Conservation (phyloP, 129 eudicot species). For the Glebionis coronaria region DNA sequence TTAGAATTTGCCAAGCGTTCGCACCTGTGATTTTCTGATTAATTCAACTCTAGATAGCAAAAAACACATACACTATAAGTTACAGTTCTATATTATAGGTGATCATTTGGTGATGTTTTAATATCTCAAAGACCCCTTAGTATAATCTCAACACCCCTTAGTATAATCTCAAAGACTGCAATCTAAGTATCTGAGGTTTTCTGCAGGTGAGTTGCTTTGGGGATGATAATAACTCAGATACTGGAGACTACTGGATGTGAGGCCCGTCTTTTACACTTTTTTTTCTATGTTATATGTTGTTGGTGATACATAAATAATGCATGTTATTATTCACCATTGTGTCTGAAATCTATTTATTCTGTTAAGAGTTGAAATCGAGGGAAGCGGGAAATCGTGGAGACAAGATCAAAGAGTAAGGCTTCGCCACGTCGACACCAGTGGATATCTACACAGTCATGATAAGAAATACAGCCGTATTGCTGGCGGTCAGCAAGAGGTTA, state of each 20-base stretch:
- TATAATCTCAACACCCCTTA: not conserved
- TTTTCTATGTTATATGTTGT: not conserved
- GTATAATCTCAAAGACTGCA: not conserved
- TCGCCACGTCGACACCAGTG: conserved; percentile 86
- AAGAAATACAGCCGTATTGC: conserved; percentile 91
- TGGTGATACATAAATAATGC: not conserved
- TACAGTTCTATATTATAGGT: too few relatives aligned
- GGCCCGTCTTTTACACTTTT: conserved; percentile 8
- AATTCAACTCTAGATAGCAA: too few relatives aligned
- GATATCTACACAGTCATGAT: conserved; percentile 91
- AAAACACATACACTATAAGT: too few relatives aligned
- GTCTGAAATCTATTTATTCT: conserved; percentile 22
- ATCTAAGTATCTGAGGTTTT: conserved; percentile 10
- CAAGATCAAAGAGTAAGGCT: conserved; percentile 94
- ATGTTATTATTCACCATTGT: not conserved
- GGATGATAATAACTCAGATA: conserved; percentile 72
- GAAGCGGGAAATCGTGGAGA: conserved; percentile 87
- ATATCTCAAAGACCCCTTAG: too few relatives aligned
- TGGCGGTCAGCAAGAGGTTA: conserved; percentile 99
- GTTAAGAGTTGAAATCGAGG: conserved; percentile 83
- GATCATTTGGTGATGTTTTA: too few relatives aligned
- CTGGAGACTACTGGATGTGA: conserved; percentile 98
- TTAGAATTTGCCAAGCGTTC: too few relatives aligned
- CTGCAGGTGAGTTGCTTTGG: conserved; percentile 98
- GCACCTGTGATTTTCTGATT: too few relatives aligned